Evolutionary conservation across 345 rosid genomes (phyloP), one percentile per base, ranked within the genome.

Genomic region (Salix brachista): DNA sequence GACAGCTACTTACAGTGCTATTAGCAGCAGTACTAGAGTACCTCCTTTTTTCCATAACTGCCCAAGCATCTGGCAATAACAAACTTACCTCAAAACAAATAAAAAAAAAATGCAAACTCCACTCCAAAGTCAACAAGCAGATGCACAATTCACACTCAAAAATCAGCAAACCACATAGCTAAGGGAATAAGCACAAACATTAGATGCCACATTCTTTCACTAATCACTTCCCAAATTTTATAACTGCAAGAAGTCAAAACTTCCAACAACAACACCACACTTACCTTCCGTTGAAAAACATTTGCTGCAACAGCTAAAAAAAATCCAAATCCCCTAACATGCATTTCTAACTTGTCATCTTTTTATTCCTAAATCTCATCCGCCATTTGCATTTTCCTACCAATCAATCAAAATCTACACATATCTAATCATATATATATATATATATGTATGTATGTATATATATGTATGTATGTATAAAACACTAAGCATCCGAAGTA

Each of bases 41-140:
- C 71, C 74, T 87, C 79, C 81, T 84, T 65, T 78, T 80, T 74
- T 78, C 88, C 5, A 77, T 76, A 23, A 62, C 28, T 83, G 84
- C 87, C 79, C 82, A 64, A 80, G 81, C 70, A 87, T 88, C 97
- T 92, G 87, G 77, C 78, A 79, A 25, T 56, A 77, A 74, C 30
- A 71, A 82, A 36, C 52, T 65, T 66, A n/a, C 28, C 56, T 69
- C 69, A 50, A 46, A 54, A 37, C 25, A 65, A 36, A 26, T 28
- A 42, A 60, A 32, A 74, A 74, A 16, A 1, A 17, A 8, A 25
- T 46, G 44, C 1, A 36, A 6, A 46, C 34, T 36, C 18, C 76
- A 73, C 36, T 23, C 50, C 21, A 10, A 18, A 62, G 18, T 26
- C n/a, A 62, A 12, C 28, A 23, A 23, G 66, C 26, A 69, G 36